Percentiles rank a stretch among this genome's conserved stretches.
These are phyloP conservation scores for Talaromyces rugulosus DNA, from an alignment of 2,329 filamentous ascomycete genomes.

Conservation along the genomic window DNA sequence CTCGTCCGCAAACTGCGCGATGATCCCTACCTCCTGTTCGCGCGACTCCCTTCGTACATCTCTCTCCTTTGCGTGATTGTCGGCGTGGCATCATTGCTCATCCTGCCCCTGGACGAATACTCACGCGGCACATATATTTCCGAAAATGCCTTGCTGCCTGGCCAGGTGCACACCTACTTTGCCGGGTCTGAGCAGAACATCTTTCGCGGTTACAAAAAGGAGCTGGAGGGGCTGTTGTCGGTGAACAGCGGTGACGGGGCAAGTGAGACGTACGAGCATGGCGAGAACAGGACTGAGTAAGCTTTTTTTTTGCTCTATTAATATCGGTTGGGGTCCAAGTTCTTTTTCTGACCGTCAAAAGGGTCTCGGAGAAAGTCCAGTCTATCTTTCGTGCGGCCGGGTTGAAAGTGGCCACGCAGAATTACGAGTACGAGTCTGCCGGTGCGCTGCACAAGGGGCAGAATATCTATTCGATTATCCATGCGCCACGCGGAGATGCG, in stretches of 20 bases:
- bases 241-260: conserved; percentile 13
- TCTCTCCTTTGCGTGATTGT: conserved; percentile 80
- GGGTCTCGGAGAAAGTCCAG: conserved; percentile 66
- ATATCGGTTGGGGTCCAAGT: background rate
- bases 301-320: background rate
- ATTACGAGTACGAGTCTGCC: conserved; percentile 77
- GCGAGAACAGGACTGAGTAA: conserved; percentile 8
- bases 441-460: conserved; percentile 72
- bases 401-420: conserved; percentile 81
- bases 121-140: conserved; percentile 93
- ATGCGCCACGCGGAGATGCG: conserved; percentile 89
- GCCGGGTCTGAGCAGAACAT: conserved; percentile 93
- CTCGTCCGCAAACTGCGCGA: conserved; percentile 58
- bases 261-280: conserved; percentile 25
- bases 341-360: conserved; percentile 13
- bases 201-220: conserved; percentile 82
- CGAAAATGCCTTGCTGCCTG: conserved; percentile 91
- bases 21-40: conserved; percentile 68
- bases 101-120: conserved; percentile 86
- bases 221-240: conserved; percentile 57
- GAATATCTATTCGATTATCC: conserved; percentile 90
- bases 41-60: conserved; percentile 79
- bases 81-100: conserved; percentile 82
- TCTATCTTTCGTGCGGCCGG: conserved; percentile 73
- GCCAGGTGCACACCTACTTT: conserved; percentile 97